Conservation (phyloP, 441 rosid species). For the Populus tomentosa region DNA sequence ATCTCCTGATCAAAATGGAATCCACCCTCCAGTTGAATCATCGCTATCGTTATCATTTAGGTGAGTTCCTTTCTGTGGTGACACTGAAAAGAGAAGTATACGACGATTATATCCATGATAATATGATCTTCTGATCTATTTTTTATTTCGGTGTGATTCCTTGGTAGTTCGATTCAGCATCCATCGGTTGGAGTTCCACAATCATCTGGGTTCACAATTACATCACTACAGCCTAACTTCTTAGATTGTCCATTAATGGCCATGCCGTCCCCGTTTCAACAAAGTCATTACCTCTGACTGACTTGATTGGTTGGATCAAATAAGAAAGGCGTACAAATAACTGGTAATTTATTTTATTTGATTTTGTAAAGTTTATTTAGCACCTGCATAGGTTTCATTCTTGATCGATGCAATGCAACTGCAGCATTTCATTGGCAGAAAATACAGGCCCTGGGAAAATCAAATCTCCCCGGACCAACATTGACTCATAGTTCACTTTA, state of each 20-base stretch:
- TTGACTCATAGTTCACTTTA: neutral
- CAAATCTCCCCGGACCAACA: neutral
- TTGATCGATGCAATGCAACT: neutral
- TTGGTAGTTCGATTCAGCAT: conserved; percentile 70
- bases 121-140: neutral
- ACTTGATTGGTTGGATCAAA: conserved; percentile 12
- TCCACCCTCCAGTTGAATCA: conserved; percentile 60
- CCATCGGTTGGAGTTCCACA: conserved; percentile 61
- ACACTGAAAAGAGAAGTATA: neutral
- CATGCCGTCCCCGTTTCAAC: conserved; percentile 62
- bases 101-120: neutral
- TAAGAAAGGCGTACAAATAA: conserved; percentile 25
- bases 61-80: conserved; percentile 26
- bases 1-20: conserved; percentile 54
- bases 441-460: neutral
- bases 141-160: neutral
- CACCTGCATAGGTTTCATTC: neutral
- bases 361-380: conserved; percentile 26
- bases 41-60: conserved; percentile 78
- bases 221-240: conserved; percentile 56
- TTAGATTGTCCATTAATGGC: conserved; percentile 67
- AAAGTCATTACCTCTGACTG: conserved; percentile 58
- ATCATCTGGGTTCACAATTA: conserved; percentile 55
- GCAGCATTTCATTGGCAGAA: neutral
- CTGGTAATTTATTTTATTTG: conserved; percentile 23